Percentiles rank a stretch among this genome's conserved stretches.
phyloP scores from a whole-genome alignment of 2,329 filamentous ascomycete genomes.

The Verruconis gallopava region DNA sequence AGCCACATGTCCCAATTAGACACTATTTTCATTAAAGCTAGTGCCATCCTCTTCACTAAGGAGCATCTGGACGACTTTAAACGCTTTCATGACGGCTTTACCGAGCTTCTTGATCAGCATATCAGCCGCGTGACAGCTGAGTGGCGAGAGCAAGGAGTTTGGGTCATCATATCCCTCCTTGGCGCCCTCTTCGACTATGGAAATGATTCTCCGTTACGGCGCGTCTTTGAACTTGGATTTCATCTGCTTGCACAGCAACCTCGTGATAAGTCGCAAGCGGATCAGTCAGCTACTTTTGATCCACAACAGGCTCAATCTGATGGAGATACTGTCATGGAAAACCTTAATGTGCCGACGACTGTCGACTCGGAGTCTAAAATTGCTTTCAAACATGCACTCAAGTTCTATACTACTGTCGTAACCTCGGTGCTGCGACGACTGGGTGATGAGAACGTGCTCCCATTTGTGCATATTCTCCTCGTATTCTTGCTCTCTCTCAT shows the following conservation, averaged over 20 bases:
- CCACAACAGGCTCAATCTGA: slow-evolving; percentile 11
- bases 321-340: neutral
- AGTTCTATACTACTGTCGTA: slow-evolving; percentile 34
- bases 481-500: slow-evolving; percentile 42
- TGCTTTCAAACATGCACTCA: slow-evolving; percentile 20
- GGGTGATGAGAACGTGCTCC: slow-evolving; percentile 46
- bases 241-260: neutral
- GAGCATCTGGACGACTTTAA: slow-evolving; percentile 36
- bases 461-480: slow-evolving; percentile 50
- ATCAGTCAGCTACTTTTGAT: neutral
- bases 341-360: slow-evolving; percentile 5
- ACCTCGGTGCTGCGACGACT: slow-evolving; percentile 37
- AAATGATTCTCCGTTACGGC: slow-evolving; percentile 35
- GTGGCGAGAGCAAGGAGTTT: slow-evolving; percentile 45
- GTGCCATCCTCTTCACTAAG: slow-evolving; percentile 22
- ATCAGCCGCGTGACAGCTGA: slow-evolving; percentile 39
- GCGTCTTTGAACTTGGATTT: slow-evolving; percentile 19
- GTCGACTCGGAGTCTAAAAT: slow-evolving; percentile 13
- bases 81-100: slow-evolving; percentile 35
- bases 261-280: neutral
- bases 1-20: neutral
- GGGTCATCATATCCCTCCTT: slow-evolving; percentile 45
- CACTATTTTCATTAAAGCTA: neutral
- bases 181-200: slow-evolving; percentile 43
- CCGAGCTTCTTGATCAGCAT: slow-evolving; percentile 41